Evolutionary conservation across 306 rosid species (phyloP), one percentile per base, ranked within the genome.

Genomic region (Astragalus membranaceus): DNA sequence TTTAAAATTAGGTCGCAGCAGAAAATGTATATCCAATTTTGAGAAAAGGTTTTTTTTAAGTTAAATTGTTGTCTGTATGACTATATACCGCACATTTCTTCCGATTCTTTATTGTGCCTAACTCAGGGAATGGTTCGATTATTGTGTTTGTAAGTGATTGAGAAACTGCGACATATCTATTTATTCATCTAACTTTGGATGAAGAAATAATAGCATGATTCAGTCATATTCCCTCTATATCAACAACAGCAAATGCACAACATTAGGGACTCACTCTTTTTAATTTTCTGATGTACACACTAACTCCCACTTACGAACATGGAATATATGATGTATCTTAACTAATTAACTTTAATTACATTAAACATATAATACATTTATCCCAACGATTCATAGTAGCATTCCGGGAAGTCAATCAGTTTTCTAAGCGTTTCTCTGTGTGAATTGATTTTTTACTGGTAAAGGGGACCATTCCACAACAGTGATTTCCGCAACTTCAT

Each of bases 21-120:
- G 73, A 69, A 66, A 66, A 44, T 84, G 82, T 78, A 75, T 56
- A 75, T 76, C 69, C 80, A 75, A 36, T 71, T 82, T 85, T 78
- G 82, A 66, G 55, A 66, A 59, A 58, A 36, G 36, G n/a, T n/a
- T 3, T 41, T 42, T 60, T 52, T 36, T 36, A 72, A 72, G 56
- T 76, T 68, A 63, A 65, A 47, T 66, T 60, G 65, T 67, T 61
- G 64, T 63, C 64, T 62, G 75, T 68, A 75, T 68, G 56, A 44
- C 69, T 7, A 58, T 55, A 64, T 49, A 63, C 10, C 14, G 10
- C 54, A 37, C 79, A 59, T 52, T 53, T 29, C 32, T 16, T 46
- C 32, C 62, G 70, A 81, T 83, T 79, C 78, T 73, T 81, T 61
- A 14, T 12, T 8, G 72, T 74, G 83, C 64, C 62, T 62, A 13